A percentile compares a stretch with the other conserved stretches of the same genome.
These are phyloP conservation scores for Graphium sp. DNA, from an alignment of 2,329 filamentous ascomycete genomes.

Conservation along the genomic window DNA sequence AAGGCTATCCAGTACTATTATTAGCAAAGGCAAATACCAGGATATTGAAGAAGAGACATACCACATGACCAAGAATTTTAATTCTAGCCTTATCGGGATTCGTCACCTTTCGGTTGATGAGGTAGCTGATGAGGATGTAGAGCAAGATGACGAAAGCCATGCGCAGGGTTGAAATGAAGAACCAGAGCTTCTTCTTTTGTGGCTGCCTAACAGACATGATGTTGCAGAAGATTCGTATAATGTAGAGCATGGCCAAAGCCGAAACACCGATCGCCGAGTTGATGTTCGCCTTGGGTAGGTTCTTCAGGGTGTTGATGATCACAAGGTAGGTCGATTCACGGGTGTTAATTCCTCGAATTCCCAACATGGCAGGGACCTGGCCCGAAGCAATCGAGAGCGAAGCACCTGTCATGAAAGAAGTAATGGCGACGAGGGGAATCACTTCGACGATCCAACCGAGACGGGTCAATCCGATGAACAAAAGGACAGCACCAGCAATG, in stretches of 20 bases:
- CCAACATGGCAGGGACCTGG: constrained; percentile 32
- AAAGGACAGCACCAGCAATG: constrained; percentile 29
- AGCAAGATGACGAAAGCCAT: constrained; percentile 69
- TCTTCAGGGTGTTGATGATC: constrained; percentile 32
- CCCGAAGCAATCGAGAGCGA: constrained; percentile 30
- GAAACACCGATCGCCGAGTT: constrained; percentile 63
- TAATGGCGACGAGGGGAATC: constrained; percentile 32
- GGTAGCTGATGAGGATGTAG: constrained; percentile 62
- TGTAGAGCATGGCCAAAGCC: constrained; percentile 50
- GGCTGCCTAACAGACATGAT: constrained; percentile 51
- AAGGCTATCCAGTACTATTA: too few relatives aligned
- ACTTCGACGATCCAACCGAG: constrained; percentile 37
- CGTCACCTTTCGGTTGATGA: constrained; percentile 44
- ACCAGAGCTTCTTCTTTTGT: constrained; percentile 50
- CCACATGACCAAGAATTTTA: constrained; percentile 47
- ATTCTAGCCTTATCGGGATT: constrained; percentile 36
- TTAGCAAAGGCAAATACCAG: too few relatives aligned
- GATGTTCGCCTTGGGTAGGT: constrained; percentile 30
- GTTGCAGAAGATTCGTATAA: constrained; percentile 45
- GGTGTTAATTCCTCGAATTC: constrained; percentile 31
- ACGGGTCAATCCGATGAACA: constrained; percentile 28
- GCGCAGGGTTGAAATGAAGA: constrained; percentile 63
- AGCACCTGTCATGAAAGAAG: constrained; percentile 37
- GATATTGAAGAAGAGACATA: too few relatives aligned
- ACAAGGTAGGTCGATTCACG: constrained; percentile 27